Evolutionary conservation across 441 rosid genomes (phyloP), one percentile per base, ranked within the genome.

Genomic region (Viola pubescens): DNA sequence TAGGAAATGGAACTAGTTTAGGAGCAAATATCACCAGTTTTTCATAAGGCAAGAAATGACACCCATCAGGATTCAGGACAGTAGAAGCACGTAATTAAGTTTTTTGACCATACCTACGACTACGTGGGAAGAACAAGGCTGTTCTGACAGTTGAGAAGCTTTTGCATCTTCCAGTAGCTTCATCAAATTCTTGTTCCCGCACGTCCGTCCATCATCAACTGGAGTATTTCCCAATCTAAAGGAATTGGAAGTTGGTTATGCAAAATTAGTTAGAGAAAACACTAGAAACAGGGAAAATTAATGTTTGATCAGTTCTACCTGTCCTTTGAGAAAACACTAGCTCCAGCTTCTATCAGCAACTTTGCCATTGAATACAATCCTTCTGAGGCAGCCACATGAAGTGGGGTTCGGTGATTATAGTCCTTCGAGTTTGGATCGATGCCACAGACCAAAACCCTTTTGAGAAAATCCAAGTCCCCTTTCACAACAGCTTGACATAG

Each of bases 221-320:
- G 99, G 97, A 40, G 84, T 81, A 61, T 81, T 89, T 50, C 95
- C 97, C 94, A 95, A 86, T 77, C 97, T 94, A 62, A 52, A 62
- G 49, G 11, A 46, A 7, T 16, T 8, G 49, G 11, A 46, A 7
- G 13, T 6, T 7, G 9, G 3, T 46, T 9, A 0, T 46, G 49
- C 34, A 26, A 26, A 26, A 26, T 26, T 2, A 26, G 34, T 26
- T 26, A 1, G 34, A 26, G 2, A 26, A 26, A 26, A 26, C 34
- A 26, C 34, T 26, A 26, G 34, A 26, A 26, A 48, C 12, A 6
- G 26, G 39, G 37, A 51, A 7, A 51, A 26, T 16, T 5, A 7
- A 19, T 16, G 37, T 43, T 48, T 7, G 44, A 26, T 56, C 26
- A 13, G 4, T 45, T 58, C 45, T 75, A 88, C 99, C 99, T 82